phyloP scores from a whole-genome alignment of 1,284 basidiomycete genomes.

The Irpex rosettiformis region DNA sequence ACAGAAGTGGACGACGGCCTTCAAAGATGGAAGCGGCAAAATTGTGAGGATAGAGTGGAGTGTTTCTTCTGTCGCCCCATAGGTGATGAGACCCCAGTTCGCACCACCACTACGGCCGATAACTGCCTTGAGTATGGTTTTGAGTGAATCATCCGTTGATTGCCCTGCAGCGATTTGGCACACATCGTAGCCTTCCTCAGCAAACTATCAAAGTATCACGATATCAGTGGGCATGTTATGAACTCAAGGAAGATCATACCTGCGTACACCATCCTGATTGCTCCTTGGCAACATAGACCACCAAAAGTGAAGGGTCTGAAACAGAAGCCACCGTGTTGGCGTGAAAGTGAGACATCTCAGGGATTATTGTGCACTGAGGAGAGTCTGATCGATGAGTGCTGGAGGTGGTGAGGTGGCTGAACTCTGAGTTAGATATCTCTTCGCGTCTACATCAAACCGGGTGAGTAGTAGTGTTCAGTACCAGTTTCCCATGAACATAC shows the following conservation, averaged over 20 bases:
- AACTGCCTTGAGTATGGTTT: constrained; percentile 10
- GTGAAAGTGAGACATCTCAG: constrained; percentile 13
- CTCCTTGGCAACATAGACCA: constrained; percentile 17
- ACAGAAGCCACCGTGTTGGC: constrained; percentile 18
- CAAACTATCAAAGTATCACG: constrained; percentile 28
- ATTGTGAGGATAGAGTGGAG: constrained; percentile 16
- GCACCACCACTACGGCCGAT: constrained; percentile 1
- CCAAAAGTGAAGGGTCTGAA: constrained; percentile 10
- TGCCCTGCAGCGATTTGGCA: constrained; percentile 31
- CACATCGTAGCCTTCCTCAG: constrained; percentile 43
- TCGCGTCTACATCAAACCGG: neutral
- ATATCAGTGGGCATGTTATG: constrained; percentile 5
- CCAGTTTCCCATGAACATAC: neutral
- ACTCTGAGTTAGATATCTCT: neutral
- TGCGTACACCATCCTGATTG: constrained; percentile 36
- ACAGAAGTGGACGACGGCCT: constrained; percentile 37
- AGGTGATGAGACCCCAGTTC: constrained; percentile 37
- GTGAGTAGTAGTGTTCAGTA: neutral
- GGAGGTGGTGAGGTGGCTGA: neutral
- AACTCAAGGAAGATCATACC: constrained; percentile 21
- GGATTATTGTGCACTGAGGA: no score
- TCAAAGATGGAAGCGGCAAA: constrained; percentile 23
- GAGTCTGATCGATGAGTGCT: no score
- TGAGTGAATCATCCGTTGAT: constrained; percentile 20
- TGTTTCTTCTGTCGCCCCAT: constrained; percentile 31